phyloP scores from a whole-genome alignment of 1,284 basidiomycete species.

The Marasmius tenuissimus region DNA sequence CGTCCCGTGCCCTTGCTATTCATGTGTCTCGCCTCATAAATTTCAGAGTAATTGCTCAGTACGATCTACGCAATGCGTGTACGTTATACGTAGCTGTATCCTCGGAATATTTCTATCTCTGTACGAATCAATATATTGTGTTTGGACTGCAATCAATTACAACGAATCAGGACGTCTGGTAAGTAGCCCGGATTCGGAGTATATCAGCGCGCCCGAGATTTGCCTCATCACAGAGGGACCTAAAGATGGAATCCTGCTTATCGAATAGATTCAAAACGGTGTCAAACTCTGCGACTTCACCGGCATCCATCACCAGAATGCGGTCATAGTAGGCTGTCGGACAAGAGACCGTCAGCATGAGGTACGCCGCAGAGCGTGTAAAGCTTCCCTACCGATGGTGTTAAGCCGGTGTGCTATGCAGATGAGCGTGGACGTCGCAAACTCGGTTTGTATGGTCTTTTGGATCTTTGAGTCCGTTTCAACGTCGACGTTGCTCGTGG shows the following conservation, averaged over 20 bases:
- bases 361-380: background rate
- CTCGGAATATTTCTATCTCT: too few species aligned
- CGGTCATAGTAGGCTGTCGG: slow-evolving; percentile 68
- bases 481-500: slow-evolving; percentile 83
- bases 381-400: slow-evolving; percentile 56
- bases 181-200: slow-evolving; percentile 34
- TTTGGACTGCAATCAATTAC: too few species aligned
- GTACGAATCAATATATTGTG: too few species aligned
- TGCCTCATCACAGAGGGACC: slow-evolving; percentile 74
- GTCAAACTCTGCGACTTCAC: slow-evolving; percentile 73
- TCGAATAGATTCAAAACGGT: slow-evolving; percentile 77
- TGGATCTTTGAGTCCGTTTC: slow-evolving; percentile 81
- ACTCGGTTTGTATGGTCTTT: slow-evolving; percentile 72
- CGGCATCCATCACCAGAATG: slow-evolving; percentile 75
- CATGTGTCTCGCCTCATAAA: too few species aligned
- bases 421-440: slow-evolving; percentile 60
- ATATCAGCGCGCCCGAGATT: slow-evolving; percentile 60
- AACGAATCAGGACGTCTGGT: background rate
- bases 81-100: too few species aligned
- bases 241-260: slow-evolving; percentile 69
- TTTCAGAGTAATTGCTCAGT: too few species aligned
- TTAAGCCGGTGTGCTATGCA: slow-evolving; percentile 79
- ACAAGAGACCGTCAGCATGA: background rate
- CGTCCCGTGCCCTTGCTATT: background rate
- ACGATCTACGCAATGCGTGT: too few species aligned